phyloP scores from a whole-genome alignment of 192 early-diverging fungal genomes.

The Mycoemilia scoparia region DNA sequence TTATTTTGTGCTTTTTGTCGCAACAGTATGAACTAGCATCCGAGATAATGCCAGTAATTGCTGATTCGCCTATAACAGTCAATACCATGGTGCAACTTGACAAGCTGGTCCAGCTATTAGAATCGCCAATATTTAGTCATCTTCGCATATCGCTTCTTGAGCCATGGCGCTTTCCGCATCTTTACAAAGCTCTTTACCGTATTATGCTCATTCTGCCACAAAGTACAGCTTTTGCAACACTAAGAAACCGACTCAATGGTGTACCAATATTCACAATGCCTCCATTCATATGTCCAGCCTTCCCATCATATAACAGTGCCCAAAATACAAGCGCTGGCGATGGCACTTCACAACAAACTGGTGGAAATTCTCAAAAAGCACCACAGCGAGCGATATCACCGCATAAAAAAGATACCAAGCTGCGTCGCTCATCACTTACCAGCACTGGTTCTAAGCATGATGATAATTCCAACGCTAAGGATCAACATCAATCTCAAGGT shows the following conservation, averaged over 20 bases:
- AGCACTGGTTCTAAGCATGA: no score
- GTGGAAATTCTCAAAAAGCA: no score
- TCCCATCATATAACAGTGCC: no score
- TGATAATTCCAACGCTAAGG: no score
- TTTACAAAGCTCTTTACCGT: conserved; percentile 88
- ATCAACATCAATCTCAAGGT: no score
- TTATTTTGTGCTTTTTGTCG: conserved; percentile 87
- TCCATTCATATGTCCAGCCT: no score
- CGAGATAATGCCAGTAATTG: conserved; percentile 64
- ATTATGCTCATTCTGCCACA: conserved; percentile 95
- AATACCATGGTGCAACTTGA: conserved; percentile 89
- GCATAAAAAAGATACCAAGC: no score
- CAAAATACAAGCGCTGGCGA: no score
- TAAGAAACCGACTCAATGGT: conserved; percentile 81
- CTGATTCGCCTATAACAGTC: conserved; percentile 81
- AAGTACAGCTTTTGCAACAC: conserved; percentile 84
- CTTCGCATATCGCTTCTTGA: conserved; percentile 87
- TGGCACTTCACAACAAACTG: no score
- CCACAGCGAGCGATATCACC: no score
- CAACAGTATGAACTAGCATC: conserved; percentile 90
- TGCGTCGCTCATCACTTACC: no score
- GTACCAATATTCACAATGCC: conserved; percentile 27
- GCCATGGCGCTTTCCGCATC: conserved; percentile 68
- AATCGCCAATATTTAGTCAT: conserved; percentile 94
- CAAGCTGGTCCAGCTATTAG: conserved; percentile 92